Conservation (phyloP, 2,329 filamentous ascomycete genomes). For the Hymenoscyphus albidus region DNA sequence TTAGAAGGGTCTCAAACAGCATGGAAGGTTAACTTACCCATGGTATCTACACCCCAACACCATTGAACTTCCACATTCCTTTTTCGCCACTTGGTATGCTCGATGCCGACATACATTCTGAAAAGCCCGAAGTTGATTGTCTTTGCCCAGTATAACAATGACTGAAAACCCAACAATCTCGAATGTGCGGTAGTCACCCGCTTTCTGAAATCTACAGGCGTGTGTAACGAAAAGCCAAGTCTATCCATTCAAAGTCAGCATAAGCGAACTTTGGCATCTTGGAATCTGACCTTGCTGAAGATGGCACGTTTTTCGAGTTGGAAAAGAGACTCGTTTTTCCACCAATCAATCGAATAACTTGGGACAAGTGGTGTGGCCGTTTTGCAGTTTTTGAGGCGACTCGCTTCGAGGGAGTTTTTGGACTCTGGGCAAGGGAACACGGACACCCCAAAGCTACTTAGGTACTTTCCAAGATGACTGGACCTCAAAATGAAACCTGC, state of each 20-base stretch:
- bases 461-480: background rate
- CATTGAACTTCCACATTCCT: constrained; percentile 29
- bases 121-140: constrained; percentile 27
- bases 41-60: constrained; percentile 33
- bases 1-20: background rate
- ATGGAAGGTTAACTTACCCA: constrained; percentile 13
- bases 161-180: constrained; percentile 29
- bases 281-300: constrained; percentile 29
- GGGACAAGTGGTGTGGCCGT: background rate
- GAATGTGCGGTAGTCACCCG: constrained; percentile 32
- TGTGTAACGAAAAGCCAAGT: constrained; percentile 31
- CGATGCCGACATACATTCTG: constrained; percentile 34
- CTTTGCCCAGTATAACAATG: constrained; percentile 31
- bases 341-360: constrained; percentile 16
- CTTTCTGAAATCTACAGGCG: constrained; percentile 27
- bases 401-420: background rate
- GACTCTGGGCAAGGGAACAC: background rate
- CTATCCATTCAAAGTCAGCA: constrained; percentile 13
- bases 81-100: constrained; percentile 31
- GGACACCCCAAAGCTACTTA: background rate
- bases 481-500: background rate
- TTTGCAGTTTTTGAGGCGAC: background rate
- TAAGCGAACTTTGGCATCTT: background rate
- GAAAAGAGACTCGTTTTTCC: constrained; percentile 25
- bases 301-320: constrained; percentile 29